Evolutionary conservation across 1,284 basidiomycete species (phyloP).

Genomic region (Mycena sp.): DNA sequence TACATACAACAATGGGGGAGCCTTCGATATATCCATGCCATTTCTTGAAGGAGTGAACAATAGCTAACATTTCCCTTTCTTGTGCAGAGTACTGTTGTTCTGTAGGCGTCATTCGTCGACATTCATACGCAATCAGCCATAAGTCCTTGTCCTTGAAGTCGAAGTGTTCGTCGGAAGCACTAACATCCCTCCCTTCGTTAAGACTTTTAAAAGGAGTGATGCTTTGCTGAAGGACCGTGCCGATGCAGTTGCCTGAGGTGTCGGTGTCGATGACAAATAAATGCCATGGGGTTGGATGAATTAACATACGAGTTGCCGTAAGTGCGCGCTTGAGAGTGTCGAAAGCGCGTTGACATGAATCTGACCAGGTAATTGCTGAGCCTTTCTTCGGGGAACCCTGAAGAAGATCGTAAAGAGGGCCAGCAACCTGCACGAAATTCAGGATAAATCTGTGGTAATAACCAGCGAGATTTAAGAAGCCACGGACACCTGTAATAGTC

Average conservation of each 20-base stretch:
- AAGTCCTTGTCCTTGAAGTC: conserved; percentile 10
- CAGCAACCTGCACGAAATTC: conserved; percentile 1
- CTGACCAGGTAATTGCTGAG: background rate
- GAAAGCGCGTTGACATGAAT: background rate
- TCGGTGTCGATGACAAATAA: conserved; percentile 11
- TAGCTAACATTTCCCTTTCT: conserved; percentile 16
- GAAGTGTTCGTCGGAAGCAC: conserved; percentile 2
- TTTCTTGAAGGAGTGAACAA: conserved; percentile 9
- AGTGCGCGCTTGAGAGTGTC: conserved; percentile 1
- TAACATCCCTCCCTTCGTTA: conserved; percentile 10
- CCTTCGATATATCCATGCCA: conserved; percentile 20
- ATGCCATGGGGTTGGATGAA: conserved; percentile 22
- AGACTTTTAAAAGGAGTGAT: background rate
- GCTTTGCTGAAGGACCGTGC: conserved; percentile 2
- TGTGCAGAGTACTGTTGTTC: conserved; percentile 13
- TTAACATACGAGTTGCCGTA: conserved; percentile 2
- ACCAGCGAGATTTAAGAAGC: background rate
- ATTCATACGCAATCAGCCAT: conserved; percentile 10
- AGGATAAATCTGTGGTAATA: conserved; percentile 5
- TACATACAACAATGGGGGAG: conserved; percentile 4
- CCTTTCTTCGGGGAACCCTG: conserved; percentile 10
- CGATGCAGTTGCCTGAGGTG: conserved; percentile 8
- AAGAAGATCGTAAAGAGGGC: conserved; percentile 5
- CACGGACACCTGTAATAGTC: conserved; percentile 11
- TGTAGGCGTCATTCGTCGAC: conserved; percentile 1